phyloP scores from a whole-genome alignment of 176 grass and related monocot genomes.

The Bothriochloa decipiens region DNA sequence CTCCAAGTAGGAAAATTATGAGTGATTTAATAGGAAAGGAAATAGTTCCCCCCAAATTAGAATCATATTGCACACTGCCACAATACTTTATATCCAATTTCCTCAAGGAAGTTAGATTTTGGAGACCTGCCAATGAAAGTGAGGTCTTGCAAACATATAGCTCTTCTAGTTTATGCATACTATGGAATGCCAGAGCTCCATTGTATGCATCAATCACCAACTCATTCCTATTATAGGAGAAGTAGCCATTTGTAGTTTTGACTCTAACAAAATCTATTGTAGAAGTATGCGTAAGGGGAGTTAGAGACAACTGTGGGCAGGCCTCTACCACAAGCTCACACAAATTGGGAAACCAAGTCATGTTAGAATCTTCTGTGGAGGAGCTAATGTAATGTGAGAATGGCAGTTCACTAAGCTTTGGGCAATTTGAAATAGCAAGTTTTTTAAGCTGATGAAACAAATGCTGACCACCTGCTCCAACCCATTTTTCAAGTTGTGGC shows the following conservation, averaged over 20 bases:
- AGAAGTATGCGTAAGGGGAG: neutral
- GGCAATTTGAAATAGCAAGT: slow-evolving; percentile 12
- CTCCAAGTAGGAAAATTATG: slow-evolving; percentile 6
- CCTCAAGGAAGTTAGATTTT: neutral
- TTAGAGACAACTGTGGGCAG: slow-evolving; percentile 15
- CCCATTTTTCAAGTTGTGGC: slow-evolving; percentile 14
- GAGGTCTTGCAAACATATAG: slow-evolving; percentile 1
- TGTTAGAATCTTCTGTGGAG: neutral
- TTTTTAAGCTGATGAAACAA: neutral
- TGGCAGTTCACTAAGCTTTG: neutral
- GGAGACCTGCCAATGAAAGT: neutral
- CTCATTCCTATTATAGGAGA: neutral
- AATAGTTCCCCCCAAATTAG: neutral
- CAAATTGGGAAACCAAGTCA: neutral
- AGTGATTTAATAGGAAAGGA: neutral
- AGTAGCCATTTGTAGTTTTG: neutral
- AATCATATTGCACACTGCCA: neutral
- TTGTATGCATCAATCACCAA: neutral
- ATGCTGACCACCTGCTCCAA: neutral
- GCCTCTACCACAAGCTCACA: neutral
- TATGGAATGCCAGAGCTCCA: neutral
- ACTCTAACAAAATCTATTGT: neutral
- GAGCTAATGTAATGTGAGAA: neutral
- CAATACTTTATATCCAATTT: neutral
- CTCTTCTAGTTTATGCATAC: neutral